Evolutionary conservation across 345 rosid species (phyloP), one percentile per base, ranked within the genome.

Genomic region (Geranium brycei): DNA sequence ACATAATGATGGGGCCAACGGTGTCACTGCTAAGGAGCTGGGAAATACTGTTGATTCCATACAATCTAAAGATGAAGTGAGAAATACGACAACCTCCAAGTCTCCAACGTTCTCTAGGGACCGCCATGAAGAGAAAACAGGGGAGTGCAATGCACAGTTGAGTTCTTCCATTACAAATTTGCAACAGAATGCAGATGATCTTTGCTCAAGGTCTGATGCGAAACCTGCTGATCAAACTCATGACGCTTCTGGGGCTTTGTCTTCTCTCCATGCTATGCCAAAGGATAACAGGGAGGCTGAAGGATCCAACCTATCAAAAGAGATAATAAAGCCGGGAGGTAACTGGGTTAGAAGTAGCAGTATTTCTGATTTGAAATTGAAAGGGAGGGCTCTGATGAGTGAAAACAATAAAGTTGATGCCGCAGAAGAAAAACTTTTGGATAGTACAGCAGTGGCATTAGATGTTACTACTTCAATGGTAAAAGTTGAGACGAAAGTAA

Each of bases 171-270:
- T 71, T 32, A 32, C 62, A 58, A 76, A 67, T 51, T 66, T 76
- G 76, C 82, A 73, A 59, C 78, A 71, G 55, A 58, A 66, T 66
- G 72, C 69, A 35, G 41, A 35, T 32, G 88, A 79, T 57, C 77
- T 62, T 15, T 72, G 77, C 67, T 67, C 59, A 23, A 89, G 73
- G 69, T 80, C 67, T 68, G 65, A 72, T 64, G 82, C 66, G 32
- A 79, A 76, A 64, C 72, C 73, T 1, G 76, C 74, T 62, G 86
- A 80, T 62, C 70, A 58, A 56, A 16, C 61, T 4, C 47, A 3
- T 0, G 73, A 58, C 53, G 57, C 75, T 53, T 17, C 69, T 28
- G 69, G 57, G 8, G 66, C 69, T 30, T 60, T 64, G 59, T 68
- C 71, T 41, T 62, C 68, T 51, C 32, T 66, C 19, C 57, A 57